Conservation (phyloP, 371 early-diverging fungal species). For the Blakeslea trispora region DNA sequence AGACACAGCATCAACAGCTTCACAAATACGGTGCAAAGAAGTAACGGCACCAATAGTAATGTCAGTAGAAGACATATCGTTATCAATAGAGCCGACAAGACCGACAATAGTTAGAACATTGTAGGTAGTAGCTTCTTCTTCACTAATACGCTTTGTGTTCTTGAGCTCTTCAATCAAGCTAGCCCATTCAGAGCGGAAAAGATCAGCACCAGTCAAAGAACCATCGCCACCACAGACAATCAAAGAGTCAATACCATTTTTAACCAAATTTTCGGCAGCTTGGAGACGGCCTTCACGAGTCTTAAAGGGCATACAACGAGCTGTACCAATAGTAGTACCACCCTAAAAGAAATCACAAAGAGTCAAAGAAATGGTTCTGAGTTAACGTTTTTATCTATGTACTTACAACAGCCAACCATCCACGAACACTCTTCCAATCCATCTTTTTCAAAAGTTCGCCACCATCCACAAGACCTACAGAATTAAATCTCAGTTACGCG, state of each 20-base stretch:
- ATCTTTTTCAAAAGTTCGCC: slow-evolving; percentile 76
- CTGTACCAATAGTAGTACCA: slow-evolving; percentile 98
- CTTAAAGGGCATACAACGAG: slow-evolving; percentile 89
- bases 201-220: slow-evolving; percentile 95
- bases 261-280: slow-evolving; percentile 88
- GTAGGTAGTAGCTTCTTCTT: slow-evolving; percentile 60
- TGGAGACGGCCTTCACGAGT: slow-evolving; percentile 86
- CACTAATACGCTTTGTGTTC: slow-evolving; percentile 52
- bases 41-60: slow-evolving; percentile 98
- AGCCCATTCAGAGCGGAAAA: slow-evolving; percentile 93
- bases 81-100: slow-evolving; percentile 95
- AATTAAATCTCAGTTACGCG: slow-evolving; percentile 8
- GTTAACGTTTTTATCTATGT: neutral
- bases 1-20: slow-evolving; percentile 92
- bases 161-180: slow-evolving; percentile 79
- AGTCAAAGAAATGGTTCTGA: neutral
- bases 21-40: slow-evolving; percentile 97
- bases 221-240: slow-evolving; percentile 99
- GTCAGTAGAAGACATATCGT: slow-evolving; percentile 97
- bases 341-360: slow-evolving; percentile 55
- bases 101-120: slow-evolving; percentile 90
- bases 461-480: slow-evolving; percentile 89
- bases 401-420: slow-evolving; percentile 74
- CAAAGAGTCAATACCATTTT: slow-evolving; percentile 92
- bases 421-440: slow-evolving; percentile 91